Percentiles rank a stretch among this genome's conserved stretches.
Evolutionary conservation across 1,139 yeast species (phyloP).

Genomic region (Meyerozyma sp.): DNA sequence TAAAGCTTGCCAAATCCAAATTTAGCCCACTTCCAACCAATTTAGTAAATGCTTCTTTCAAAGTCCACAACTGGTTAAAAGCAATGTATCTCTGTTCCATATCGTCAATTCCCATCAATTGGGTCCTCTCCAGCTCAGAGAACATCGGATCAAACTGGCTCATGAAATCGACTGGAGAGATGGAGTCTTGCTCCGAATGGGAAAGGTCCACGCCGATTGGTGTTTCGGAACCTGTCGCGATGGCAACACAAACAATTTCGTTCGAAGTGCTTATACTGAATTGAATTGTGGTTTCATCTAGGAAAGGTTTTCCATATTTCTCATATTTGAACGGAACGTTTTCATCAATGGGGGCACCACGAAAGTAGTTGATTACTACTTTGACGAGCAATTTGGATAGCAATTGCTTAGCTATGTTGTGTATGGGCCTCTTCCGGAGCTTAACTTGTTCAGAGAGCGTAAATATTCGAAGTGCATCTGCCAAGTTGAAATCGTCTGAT

Average conservation of each 20-base stretch:
- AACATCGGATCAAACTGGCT: conserved; percentile 48
- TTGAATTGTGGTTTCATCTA: conserved; percentile 15
- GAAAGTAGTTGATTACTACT: conserved; percentile 18
- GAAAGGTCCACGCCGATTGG: conserved; percentile 63
- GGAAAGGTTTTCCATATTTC: conserved; percentile 33
- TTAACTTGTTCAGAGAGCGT: neutral
- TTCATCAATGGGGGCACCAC: conserved; percentile 6
- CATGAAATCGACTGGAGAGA: conserved; percentile 28
- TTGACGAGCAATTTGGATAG: conserved; percentile 19
- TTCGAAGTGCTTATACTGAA: conserved; percentile 58
- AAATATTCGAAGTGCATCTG: conserved; percentile 7
- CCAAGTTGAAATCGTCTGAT: conserved; percentile 32
- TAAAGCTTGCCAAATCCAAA: conserved; percentile 34
- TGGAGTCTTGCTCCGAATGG: conserved; percentile 39
- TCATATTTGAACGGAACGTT: conserved; percentile 19
- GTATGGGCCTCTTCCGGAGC: neutral
- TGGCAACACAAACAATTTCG: conserved; percentile 39
- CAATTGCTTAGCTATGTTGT: conserved; percentile 15
- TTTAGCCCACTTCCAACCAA: conserved; percentile 58
- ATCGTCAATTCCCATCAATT: conserved; percentile 17
- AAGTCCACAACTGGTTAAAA: conserved; percentile 63
- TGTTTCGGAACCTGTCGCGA: conserved; percentile 21
- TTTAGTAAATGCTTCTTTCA: conserved; percentile 68
- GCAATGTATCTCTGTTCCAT: conserved; percentile 16
- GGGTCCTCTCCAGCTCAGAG: conserved; percentile 30